Evolutionary conservation across 495 filamentous ascomycete genomes (phyloP), one percentile per base, ranked within the genome.

Genomic region (Aspergillus affinis): DNA sequence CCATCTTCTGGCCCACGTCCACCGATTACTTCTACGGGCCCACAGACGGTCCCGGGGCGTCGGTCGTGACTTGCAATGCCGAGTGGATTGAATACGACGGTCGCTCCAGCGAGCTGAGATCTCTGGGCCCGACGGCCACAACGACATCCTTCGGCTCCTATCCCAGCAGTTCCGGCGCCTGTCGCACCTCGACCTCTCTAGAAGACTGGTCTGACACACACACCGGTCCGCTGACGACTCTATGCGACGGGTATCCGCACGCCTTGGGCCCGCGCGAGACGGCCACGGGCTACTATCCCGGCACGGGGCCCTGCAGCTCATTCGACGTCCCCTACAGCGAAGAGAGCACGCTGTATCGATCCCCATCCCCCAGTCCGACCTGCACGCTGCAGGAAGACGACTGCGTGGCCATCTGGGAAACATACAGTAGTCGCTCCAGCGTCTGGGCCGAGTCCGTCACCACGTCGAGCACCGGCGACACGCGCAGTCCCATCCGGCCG

Each of bases 1-100:
- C 63, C 17, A 51, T 70, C n/a, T 70, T 70, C 60, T 70, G 68
- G 68, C 68, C 68, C 2, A 70, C 68, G 2, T 66, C 68, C 8
- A 70, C 68, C 9, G 45, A 70, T 50, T 70, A 70, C 58, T 66
- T 57, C 44, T 70, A 70, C 46, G 68, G 68, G 1, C 68, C 68
- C 12, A 70, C 68, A 3, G 58, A 57, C n/a, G 68, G 68, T 10
- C 59, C 68, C 4, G 19, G 57, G 8, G 65, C 68, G 6, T 60
- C 68, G 3, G 65, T 48, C 5, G 68, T 70, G 9, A 51, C 60
- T 17, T 70, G 68, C 26, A 68, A 66, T 32, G 68, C 68, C 2
- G 54, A 63, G 23, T 70, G 65, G 65, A 56, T 68, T 23, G 53
- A 70, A 55, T 66, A 61, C 19, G 53, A 48, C 2, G 57, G 49